A percentile compares a stretch with the other conserved stretches of the same genome.
phyloP scores from a whole-genome alignment of 2,329 filamentous ascomycete genomes.

The Calycina herbarum region DNA sequence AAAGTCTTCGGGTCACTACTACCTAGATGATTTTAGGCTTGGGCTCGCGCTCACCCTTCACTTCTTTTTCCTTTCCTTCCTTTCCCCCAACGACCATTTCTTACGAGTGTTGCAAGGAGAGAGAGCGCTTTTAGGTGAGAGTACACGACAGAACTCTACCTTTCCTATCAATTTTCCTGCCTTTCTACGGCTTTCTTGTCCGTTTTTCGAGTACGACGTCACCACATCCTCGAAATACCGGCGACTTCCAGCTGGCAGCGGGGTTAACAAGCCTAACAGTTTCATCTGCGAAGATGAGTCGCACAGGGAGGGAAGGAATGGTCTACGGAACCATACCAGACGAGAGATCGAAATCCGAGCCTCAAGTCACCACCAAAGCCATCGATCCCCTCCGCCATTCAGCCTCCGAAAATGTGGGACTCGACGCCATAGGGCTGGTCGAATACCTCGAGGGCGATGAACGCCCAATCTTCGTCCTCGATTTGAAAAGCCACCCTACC shows the following conservation, averaged over 20 bases:
- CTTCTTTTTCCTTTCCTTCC: too few species aligned
- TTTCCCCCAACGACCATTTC: too few species aligned
- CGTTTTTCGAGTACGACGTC: too few species aligned
- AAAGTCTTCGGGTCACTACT: too few species aligned
- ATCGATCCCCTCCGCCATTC: background rate
- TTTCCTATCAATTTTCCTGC: too few species aligned
- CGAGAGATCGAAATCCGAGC: background rate
- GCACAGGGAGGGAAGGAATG: background rate
- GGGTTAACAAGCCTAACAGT: background rate
- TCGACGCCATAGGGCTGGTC: constrained; percentile 21
- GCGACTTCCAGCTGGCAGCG: background rate
- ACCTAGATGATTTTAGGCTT: too few species aligned
- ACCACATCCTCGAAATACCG: too few species aligned
- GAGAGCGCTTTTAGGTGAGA: too few species aligned
- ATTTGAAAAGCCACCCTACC: constrained; percentile 15
- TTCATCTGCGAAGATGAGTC: background rate
- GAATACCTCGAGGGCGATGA: constrained; percentile 30
- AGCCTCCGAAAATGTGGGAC: background rate
- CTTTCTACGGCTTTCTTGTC: too few species aligned
- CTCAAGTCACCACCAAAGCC: constrained; percentile 3
- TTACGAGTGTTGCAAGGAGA: too few species aligned
- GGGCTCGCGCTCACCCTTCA: too few species aligned
- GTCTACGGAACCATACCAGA: background rate
- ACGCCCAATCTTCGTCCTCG: constrained; percentile 27
- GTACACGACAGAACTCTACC: too few species aligned